Conservation (phyloP, 2,329 filamentous ascomycete genomes). For the Aspergillus flavus region DNA sequence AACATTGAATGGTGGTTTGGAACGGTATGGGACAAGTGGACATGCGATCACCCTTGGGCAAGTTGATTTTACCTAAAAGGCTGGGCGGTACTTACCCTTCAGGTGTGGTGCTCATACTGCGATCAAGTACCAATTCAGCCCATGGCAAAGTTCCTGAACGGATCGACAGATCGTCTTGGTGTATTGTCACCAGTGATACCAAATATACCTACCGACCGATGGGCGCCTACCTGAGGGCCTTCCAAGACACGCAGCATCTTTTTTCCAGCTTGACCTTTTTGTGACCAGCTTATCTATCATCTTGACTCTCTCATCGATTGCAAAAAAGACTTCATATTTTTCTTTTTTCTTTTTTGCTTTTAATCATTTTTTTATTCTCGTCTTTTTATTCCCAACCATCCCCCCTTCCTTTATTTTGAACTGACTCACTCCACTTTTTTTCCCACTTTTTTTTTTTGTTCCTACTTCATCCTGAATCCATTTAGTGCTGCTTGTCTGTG, state of each 20-base stretch:
- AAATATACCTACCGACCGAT: background rate
- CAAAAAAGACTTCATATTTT: conserved; percentile 22
- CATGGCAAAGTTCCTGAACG: background rate
- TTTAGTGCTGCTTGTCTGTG: conserved; percentile 8
- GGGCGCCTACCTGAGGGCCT: background rate
- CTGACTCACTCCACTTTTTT: background rate
- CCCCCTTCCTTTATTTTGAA: conserved; percentile 18
- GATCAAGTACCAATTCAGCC: conserved; percentile 12
- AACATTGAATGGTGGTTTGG: background rate
- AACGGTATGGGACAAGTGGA: conserved; percentile 1
- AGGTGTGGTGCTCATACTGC: conserved; percentile 13
- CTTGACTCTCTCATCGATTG: conserved; percentile 10
- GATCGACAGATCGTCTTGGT: conserved; percentile 24
- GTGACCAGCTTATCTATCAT: conserved; percentile 20
- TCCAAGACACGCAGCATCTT: conserved; percentile 27
- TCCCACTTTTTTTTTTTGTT: conserved; percentile 7
- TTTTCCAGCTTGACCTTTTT: conserved; percentile 21
- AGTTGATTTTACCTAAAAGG: background rate
- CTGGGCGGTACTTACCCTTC: conserved; percentile 16
- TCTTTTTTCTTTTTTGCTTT: conserved; percentile 17
- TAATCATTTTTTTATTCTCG: conserved; percentile 23
- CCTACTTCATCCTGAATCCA: conserved; percentile 2
- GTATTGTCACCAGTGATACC: conserved; percentile 20
- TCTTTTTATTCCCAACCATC: conserved; percentile 21
- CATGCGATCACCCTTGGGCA: background rate